Conservation (phyloP, 2,329 filamentous ascomycete genomes). For the Achaetomium macrosporum region DNA sequence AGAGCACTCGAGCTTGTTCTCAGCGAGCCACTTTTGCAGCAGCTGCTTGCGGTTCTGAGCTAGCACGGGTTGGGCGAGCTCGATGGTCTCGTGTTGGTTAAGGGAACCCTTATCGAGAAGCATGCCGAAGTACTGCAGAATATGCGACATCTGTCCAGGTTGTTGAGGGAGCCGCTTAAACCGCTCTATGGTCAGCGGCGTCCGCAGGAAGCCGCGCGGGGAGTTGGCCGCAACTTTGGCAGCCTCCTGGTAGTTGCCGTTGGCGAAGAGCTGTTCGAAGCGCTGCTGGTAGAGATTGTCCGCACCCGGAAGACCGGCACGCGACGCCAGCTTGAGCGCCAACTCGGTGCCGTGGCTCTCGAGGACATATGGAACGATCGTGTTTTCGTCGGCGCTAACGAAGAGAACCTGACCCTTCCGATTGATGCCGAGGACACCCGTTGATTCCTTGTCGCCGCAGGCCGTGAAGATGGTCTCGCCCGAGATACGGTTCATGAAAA, state of each 20-base stretch:
- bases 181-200: conserved; percentile 88
- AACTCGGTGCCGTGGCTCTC: conserved; percentile 94
- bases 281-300: conserved; percentile 89
- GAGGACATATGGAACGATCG: conserved; percentile 87
- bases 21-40: conserved; percentile 95
- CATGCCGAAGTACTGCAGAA: conserved; percentile 97
- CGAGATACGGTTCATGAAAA: conserved; percentile 99
- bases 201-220: conserved; percentile 89
- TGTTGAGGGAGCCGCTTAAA: conserved; percentile 83
- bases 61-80: conserved; percentile 87
- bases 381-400: conserved; percentile 87
- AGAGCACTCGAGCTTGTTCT: conserved; percentile 92
- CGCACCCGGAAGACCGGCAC: conserved; percentile 87
- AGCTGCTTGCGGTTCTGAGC: conserved; percentile 92
- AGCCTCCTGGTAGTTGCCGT: conserved; percentile 78
- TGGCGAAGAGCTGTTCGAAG: conserved; percentile 79
- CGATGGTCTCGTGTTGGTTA: conserved; percentile 89
- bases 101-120: conserved; percentile 89
- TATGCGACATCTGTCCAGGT: conserved; percentile 83
- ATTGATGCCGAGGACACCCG: conserved; percentile 91
- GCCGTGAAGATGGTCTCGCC: conserved; percentile 99
- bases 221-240: conserved; percentile 97
- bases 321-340: conserved; percentile 92
- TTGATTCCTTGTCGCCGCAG: conserved; percentile 72
- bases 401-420: conserved; percentile 95